phyloP scores from a whole-genome alignment of 805 yeast species.

The Sporopachydermia lactativora region DNA sequence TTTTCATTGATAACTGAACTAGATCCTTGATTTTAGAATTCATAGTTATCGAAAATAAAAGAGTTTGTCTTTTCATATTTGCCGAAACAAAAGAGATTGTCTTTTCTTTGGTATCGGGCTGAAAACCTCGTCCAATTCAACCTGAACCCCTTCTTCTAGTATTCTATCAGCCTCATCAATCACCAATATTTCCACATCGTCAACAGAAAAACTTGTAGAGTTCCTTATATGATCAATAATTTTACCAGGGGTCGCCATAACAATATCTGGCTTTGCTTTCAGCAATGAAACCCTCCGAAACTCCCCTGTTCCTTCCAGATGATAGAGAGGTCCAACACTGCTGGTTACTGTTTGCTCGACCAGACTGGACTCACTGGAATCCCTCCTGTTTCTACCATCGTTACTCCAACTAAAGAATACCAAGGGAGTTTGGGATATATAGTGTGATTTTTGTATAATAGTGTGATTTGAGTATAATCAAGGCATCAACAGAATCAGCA shows the following conservation, averaged over 20 bases:
- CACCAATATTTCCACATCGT: constrained; percentile 80
- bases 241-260: constrained; percentile 97
- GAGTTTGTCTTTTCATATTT: constrained; percentile 80
- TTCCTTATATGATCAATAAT: constrained; percentile 93
- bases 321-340: neutral
- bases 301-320: neutral
- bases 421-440: no score
- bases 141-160: constrained; percentile 98
- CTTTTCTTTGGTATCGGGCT: constrained; percentile 78
- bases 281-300: constrained; percentile 20
- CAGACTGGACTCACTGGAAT: constrained; percentile 2
- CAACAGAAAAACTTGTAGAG: constrained; percentile 85
- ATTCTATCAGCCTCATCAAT: constrained; percentile 98
- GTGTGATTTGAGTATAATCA: no score
- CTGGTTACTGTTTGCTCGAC: constrained; percentile 2
- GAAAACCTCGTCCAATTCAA: constrained; percentile 82
- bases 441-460: no score
- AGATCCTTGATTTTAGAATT: constrained; percentile 81
- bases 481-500: no score
- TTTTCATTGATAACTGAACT: constrained; percentile 74
- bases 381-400: no score
- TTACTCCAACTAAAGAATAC: no score
- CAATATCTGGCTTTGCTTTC: constrained; percentile 87
- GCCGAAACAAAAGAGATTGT: constrained; percentile 14
- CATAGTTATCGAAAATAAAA: constrained; percentile 96